A percentile compares a stretch with the other conserved stretches of the same genome.
Evolutionary conservation across 73 alveolate genomes (phyloP).

Genomic region (Breviolum minutum): DNA sequence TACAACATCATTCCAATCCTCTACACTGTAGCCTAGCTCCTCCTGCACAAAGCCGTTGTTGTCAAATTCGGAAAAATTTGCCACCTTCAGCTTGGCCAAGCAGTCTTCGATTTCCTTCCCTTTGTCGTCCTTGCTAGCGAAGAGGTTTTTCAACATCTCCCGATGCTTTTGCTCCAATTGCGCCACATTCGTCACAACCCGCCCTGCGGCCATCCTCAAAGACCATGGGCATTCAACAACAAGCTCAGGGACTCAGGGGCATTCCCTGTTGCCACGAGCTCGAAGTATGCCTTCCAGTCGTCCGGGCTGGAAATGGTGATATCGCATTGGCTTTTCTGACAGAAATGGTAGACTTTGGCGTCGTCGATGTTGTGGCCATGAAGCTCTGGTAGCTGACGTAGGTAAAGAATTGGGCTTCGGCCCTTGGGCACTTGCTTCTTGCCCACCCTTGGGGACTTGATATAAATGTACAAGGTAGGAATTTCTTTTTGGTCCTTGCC

Average conservation of each 20-base stretch:
- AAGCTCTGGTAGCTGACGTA: no score
- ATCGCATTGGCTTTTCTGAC: no score
- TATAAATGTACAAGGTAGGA: no score
- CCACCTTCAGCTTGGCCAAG: background rate
- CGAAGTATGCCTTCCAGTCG: no score
- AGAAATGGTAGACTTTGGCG: no score
- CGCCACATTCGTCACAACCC: background rate
- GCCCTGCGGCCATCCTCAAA: background rate
- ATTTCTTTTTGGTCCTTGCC: no score
- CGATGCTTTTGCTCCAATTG: background rate
- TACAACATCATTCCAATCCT: background rate
- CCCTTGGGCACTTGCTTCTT: no score
- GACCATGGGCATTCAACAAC: background rate
- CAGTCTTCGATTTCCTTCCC: background rate
- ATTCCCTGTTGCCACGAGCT: no score
- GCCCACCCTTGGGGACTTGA: no score
- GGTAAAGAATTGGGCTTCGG: no score
- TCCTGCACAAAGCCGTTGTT: background rate
- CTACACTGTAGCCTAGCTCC: constrained; percentile 9
- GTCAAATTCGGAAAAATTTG: background rate
- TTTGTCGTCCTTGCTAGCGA: background rate
- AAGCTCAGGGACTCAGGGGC: background rate
- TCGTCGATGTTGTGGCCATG: no score
- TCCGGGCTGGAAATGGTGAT: no score
- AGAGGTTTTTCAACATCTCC: background rate